A percentile compares a stretch with the other conserved stretches of the same genome.
Evolutionary conservation across 352 stramenopile species (phyloP).

Genomic region (Phytophthora tentaculata): DNA sequence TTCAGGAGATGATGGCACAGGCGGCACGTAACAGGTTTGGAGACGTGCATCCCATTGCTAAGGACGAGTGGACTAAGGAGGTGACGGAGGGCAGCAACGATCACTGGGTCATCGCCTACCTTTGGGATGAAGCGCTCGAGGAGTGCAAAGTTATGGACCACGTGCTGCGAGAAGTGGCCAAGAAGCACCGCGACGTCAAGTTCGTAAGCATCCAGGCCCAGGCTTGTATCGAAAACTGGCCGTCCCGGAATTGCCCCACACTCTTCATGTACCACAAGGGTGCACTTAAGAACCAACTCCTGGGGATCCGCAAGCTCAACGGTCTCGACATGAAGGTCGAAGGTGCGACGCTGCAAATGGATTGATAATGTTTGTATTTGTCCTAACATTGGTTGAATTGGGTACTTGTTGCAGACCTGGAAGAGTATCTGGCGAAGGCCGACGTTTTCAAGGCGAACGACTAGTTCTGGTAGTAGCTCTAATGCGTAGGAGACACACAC

Average conservation of each 20-base stretch:
- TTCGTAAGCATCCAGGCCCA: slow-evolving; percentile 94
- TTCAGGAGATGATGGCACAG: slow-evolving; percentile 89
- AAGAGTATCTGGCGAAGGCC: slow-evolving; percentile 85
- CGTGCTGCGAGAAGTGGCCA: slow-evolving; percentile 80
- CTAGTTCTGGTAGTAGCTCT: slow-evolving; percentile 15
- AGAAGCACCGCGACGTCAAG: slow-evolving; percentile 91
- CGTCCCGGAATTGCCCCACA: slow-evolving; percentile 90
- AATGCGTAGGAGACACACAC: not conserved
- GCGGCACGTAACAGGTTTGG: slow-evolving; percentile 88
- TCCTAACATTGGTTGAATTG: slow-evolving; percentile 16
- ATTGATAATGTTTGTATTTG: no score
- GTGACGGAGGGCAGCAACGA: slow-evolving; percentile 91
- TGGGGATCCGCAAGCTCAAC: slow-evolving; percentile 89
- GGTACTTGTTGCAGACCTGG: slow-evolving; percentile 60
- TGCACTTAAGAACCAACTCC: slow-evolving; percentile 87
- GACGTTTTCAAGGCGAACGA: slow-evolving; percentile 67
- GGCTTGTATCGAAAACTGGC: slow-evolving; percentile 93
- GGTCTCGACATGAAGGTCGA: slow-evolving; percentile 88
- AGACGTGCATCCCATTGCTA: slow-evolving; percentile 90
- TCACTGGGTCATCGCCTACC: slow-evolving; percentile 89
- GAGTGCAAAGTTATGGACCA: slow-evolving; percentile 94
- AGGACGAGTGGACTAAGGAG: slow-evolving; percentile 93
- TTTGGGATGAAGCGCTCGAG: slow-evolving; percentile 89
- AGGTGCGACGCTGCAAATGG: slow-evolving; percentile 46
- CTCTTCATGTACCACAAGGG: slow-evolving; percentile 94